phyloP scores from a whole-genome alignment of 176 grass and related monocot genomes.

The Otatea glauca region DNA sequence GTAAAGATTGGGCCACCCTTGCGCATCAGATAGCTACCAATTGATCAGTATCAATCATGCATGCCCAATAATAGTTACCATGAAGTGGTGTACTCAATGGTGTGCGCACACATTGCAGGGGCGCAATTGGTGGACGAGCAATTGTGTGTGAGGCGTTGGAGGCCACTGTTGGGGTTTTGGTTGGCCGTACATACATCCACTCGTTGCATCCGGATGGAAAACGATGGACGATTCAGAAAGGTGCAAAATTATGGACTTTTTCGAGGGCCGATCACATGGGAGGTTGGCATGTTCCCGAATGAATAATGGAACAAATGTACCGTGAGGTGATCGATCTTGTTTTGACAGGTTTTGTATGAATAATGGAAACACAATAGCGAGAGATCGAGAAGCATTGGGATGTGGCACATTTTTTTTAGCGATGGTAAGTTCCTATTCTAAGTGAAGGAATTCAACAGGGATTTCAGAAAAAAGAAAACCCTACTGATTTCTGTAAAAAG shows the following conservation, averaged over 20 bases:
- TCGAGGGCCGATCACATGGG: not conserved
- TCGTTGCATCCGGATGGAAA: not conserved
- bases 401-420: no score
- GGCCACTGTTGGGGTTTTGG: slow-evolving; percentile 5
- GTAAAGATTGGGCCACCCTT: no score
- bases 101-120: not conserved
- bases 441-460: no score
- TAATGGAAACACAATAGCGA: no score
- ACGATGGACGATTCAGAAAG: not conserved
- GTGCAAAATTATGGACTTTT: not conserved
- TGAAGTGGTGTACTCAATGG: not conserved
- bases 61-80: not conserved
- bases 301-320: not conserved
- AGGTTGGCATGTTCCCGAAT: not conserved
- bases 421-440: no score
- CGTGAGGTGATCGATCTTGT: not conserved
- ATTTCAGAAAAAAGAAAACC: no score
- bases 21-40: no score
- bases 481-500: no score
- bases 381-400: no score
- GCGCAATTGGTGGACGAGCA: not conserved
- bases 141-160: not conserved
- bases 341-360: not conserved
- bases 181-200: not conserved
- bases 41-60: no score